Base-by-base conservation (phyloP, 2,329 filamentous ascomycete species). In the Tolypocladium sp. region DNA sequence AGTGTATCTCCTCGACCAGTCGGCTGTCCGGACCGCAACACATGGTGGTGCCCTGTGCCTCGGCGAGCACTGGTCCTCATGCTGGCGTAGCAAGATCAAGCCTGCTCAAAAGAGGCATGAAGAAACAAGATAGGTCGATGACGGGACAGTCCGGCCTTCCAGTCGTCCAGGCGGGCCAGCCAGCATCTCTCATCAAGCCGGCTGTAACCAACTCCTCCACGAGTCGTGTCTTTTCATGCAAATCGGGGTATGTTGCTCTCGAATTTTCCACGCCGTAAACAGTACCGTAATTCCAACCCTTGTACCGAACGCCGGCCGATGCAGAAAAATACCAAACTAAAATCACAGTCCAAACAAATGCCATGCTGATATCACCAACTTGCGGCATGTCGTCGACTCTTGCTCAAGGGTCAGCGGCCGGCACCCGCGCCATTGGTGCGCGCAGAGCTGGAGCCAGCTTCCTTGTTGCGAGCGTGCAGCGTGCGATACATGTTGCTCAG, bases 401-500 rank as follows among this genome's bases (percentile, higher is more conserved):
- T 53, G 49, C 20, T 22, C 37, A 33, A n/a, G 15, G 0, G 33
- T 62, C 59, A 63, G 40, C 62, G 57, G 52, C 59, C 44, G 40
- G 58, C 30, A 10, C 68, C 70, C 46, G 71, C 68, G 51, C 71
- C 73, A 58, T 75, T 74, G 35, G 69, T 65, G 51, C 68, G 69
- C 53, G 64, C 57, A 40, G 70, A 66, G 57, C 66, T 61, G 13
- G 71, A 67, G 30, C 63, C 61, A n/a, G 65, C 64, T 57, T 69
- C 60, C 62, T 66, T 71, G 60, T 72, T 70, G 56, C 72, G 70
- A 53, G 68, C 65, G 57, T 72, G 66, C 52, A 79, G 66, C 42
- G 73, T 74, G 61, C 70, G 70, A 62, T 78, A 79, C 75, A 79
- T 77, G 60, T 73, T 73, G 66, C 75, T 77, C 61, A 79, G 62